phyloP scores from a whole-genome alignment of 192 early-diverging fungal genomes.

The Fimicolochytrium jonesii region DNA sequence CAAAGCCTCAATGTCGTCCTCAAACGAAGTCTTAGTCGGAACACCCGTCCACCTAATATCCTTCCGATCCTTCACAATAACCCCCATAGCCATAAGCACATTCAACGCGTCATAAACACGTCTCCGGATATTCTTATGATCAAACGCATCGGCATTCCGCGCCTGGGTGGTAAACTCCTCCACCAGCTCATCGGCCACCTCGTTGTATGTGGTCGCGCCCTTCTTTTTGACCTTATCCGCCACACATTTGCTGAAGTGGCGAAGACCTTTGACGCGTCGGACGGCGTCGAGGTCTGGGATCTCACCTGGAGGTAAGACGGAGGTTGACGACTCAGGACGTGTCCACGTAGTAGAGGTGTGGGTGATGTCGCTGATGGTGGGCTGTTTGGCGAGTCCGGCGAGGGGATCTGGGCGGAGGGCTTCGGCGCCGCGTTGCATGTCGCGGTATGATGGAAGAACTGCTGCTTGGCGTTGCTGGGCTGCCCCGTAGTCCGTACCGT shows the following conservation, averaged over 20 bases:
- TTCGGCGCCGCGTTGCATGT: no score
- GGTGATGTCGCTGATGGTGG: no score
- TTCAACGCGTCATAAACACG: slow-evolving; percentile 73
- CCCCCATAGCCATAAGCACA: slow-evolving; percentile 59
- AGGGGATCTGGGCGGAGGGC: no score
- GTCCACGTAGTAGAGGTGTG: no score
- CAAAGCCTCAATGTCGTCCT: slow-evolving; percentile 9
- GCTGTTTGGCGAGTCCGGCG: no score
- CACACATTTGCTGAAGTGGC: slow-evolving; percentile 58
- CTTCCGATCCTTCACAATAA: slow-evolving; percentile 61
- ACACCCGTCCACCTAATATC: slow-evolving; percentile 64
- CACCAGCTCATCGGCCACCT: slow-evolving; percentile 56
- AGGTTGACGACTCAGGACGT: no score
- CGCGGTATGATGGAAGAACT: no score
- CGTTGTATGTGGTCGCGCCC: slow-evolving; percentile 60
- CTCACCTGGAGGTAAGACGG: no score
- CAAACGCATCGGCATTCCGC: slow-evolving; percentile 22
- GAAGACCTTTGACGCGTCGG: slow-evolving; percentile 47
- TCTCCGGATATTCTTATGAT: slow-evolving; percentile 63
- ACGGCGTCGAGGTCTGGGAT: neutral
- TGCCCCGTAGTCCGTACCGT: no score
- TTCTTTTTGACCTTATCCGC: slow-evolving; percentile 59
- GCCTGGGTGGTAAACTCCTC: slow-evolving; percentile 35
- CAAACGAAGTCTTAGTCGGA: slow-evolving; percentile 24
- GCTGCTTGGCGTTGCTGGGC: no score